Conservation (phyloP, 345 rosid genomes). For the Heritiera fomes region DNA sequence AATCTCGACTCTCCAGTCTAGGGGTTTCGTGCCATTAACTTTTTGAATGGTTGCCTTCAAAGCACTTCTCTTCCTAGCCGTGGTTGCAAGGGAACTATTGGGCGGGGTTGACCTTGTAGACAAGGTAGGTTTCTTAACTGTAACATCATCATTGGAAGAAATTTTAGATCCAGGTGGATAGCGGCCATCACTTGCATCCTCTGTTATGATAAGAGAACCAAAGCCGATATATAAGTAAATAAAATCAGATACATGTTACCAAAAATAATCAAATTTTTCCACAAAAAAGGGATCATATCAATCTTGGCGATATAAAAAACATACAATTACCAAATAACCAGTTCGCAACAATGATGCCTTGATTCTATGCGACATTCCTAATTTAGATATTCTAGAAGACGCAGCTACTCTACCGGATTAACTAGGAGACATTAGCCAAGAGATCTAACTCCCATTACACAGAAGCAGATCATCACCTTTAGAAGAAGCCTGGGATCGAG, state of each 20-base stretch:
- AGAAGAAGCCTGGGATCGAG: slow-evolving; percentile 57
- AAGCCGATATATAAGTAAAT: neutral
- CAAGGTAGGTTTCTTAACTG: slow-evolving; percentile 35
- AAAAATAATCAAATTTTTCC: neutral
- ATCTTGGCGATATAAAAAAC: neutral
- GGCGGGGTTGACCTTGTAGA: slow-evolving; percentile 49
- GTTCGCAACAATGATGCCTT: neutral
- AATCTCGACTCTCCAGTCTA: slow-evolving; percentile 55
- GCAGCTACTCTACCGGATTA: neutral
- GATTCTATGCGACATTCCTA: neutral
- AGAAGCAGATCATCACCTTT: slow-evolving; percentile 42
- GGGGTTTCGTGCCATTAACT: slow-evolving; percentile 47
- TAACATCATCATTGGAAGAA: slow-evolving; percentile 33
- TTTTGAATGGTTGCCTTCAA: slow-evolving; percentile 37
- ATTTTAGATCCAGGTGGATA: slow-evolving; percentile 43
- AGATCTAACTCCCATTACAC: slow-evolving; percentile 1
- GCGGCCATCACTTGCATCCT: slow-evolving; percentile 57
- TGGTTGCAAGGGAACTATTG: slow-evolving; percentile 48
- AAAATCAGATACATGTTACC: neutral
- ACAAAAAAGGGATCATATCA: neutral
- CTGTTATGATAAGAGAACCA: slow-evolving; percentile 33
- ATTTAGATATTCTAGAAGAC: neutral
- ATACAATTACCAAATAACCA: neutral
- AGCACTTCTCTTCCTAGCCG: slow-evolving; percentile 48
- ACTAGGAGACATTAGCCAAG: neutral